Conservation (phyloP, 2,329 filamentous ascomycete genomes). For the Arthrobotrys sphaeroides region DNA sequence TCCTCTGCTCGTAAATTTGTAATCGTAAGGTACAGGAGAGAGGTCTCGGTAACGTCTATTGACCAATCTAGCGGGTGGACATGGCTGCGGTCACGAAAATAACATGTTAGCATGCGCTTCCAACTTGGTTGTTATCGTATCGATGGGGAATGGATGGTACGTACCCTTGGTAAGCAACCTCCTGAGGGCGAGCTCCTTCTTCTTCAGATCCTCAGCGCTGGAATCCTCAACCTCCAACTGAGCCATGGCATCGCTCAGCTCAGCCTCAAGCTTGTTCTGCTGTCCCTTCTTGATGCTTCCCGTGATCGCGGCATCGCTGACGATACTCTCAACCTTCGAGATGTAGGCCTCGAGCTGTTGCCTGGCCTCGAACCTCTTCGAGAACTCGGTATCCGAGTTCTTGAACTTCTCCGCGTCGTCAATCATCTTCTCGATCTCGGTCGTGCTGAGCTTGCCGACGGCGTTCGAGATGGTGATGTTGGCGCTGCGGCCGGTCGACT, state of each 20-base stretch:
- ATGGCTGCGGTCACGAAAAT: slow-evolving; percentile 11
- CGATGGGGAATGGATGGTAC: slow-evolving; percentile 60
- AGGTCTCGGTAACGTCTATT: not conserved
- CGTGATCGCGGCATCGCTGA: slow-evolving; percentile 93
- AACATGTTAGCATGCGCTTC: not conserved
- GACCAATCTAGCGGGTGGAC: slow-evolving; percentile 24
- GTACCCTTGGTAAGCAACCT: slow-evolving; percentile 98
- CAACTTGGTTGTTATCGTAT: not conserved
- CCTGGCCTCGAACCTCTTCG: slow-evolving; percentile 98
- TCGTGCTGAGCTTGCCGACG: slow-evolving; percentile 93
- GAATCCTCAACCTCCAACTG: slow-evolving; percentile 96
- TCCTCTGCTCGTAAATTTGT: too few relatives aligned
- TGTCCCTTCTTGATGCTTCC: slow-evolving; percentile 98
- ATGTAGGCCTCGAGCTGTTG: slow-evolving; percentile 99
- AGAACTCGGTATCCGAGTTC: slow-evolving; percentile 96
- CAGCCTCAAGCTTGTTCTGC: slow-evolving; percentile 99
- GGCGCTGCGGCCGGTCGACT: slow-evolving; percentile 94
- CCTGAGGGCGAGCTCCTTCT: slow-evolving; percentile 99
- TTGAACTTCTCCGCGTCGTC: slow-evolving; percentile 97
- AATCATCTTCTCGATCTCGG: slow-evolving; percentile 98
- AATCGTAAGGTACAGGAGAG: too few relatives aligned
- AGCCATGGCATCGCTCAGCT: slow-evolving; percentile 95
- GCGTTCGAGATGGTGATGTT: slow-evolving; percentile 99
- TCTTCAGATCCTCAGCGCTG: slow-evolving; percentile 92
- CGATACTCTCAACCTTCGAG: slow-evolving; percentile 96